Percentiles rank a stretch among this genome's conserved stretches.
Evolutionary conservation across 2,329 filamentous ascomycete genomes (phyloP).

Genomic region (Diaporthe destruens): DNA sequence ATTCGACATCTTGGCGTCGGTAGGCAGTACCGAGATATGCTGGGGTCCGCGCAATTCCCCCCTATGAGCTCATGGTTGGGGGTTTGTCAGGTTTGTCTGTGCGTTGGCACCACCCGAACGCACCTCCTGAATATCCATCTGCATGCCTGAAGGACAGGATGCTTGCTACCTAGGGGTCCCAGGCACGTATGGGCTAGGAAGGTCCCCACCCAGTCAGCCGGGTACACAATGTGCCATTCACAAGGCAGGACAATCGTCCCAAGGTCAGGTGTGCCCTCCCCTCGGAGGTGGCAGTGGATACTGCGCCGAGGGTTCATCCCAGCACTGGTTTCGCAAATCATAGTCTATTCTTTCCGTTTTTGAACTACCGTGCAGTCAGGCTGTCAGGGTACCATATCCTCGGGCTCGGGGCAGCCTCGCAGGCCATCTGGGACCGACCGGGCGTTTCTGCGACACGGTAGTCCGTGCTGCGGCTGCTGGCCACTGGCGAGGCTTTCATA

Average conservation of each 20-base stretch:
- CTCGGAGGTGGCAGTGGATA: background rate
- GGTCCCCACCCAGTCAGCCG: too few species aligned
- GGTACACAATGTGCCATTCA: background rate
- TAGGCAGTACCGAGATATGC: constrained; percentile 21
- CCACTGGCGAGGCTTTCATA: background rate
- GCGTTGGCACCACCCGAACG: constrained; percentile 4
- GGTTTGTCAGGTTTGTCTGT: constrained; percentile 23
- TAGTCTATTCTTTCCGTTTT: background rate
- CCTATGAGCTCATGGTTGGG: constrained; percentile 28
- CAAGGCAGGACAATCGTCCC: background rate
- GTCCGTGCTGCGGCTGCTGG: constrained; percentile 11
- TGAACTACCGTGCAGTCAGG: background rate
- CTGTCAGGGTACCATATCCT: background rate
- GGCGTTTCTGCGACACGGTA: background rate
- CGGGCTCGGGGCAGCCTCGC: background rate
- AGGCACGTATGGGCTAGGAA: background rate
- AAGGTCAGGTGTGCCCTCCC: background rate
- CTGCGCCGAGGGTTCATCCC: background rate
- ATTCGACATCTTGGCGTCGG: constrained; percentile 28
- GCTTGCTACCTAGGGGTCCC: too few species aligned
- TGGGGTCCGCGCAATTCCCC: background rate
- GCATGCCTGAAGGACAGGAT: background rate
- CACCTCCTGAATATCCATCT: constrained; percentile 20
- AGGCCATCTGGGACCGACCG: background rate
- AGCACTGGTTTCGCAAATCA: background rate